Evolutionary conservation across 176 grass and related monocot species (phyloP).

Genomic region (Rhynchospora tenuis): DNA sequence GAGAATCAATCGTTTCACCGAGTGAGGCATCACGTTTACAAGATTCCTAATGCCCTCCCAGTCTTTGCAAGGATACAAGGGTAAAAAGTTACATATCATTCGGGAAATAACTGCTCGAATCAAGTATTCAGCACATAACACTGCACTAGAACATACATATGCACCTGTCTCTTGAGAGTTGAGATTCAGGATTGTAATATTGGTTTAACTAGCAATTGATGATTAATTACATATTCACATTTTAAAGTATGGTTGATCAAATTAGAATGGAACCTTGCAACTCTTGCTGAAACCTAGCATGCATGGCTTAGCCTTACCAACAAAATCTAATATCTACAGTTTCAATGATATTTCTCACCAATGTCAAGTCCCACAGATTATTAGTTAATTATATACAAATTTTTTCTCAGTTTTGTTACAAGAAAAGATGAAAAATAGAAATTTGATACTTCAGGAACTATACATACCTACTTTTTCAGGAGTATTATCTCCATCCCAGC

Average conservation of each 20-base stretch:
- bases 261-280: background rate
- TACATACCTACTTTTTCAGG: conserved; percentile 78
- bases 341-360: background rate
- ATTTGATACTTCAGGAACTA: background rate
- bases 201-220: background rate
- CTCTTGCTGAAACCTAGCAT: background rate
- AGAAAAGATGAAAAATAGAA: conserved; percentile 1
- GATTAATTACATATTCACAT: background rate
- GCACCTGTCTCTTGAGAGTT: background rate
- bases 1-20: conserved; percentile 61
- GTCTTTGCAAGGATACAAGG: conserved; percentile 42
- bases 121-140: background rate
- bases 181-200: background rate
- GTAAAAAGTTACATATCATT: background rate
- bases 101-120: background rate
- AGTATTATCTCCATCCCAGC: conserved; percentile 95
- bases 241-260: background rate
- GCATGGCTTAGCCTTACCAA: background rate
- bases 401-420: background rate
- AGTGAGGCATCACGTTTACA: conserved; percentile 43
- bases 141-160: background rate
- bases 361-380: background rate
- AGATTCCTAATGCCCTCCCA: conserved; percentile 88
- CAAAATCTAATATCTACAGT: background rate
- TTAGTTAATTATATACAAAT: background rate